phyloP scores from a whole-genome alignment of 2,329 filamentous ascomycete species.

The Exophiala viscosa region DNA sequence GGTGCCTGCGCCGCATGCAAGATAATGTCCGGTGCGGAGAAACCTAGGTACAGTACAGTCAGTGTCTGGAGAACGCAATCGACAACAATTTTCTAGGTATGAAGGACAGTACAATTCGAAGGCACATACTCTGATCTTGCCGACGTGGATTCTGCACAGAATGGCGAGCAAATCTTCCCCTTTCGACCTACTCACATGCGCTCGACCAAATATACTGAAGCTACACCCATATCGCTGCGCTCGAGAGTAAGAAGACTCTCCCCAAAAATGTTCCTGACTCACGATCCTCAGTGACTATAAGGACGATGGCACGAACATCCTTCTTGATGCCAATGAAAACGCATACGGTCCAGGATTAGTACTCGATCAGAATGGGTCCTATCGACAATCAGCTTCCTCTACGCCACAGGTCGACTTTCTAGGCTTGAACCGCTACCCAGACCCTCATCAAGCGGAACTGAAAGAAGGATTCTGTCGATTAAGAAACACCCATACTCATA shows the following conservation, averaged over 20 bases:
- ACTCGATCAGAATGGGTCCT: conserved; percentile 42
- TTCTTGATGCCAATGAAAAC: conserved; percentile 98
- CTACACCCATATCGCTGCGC: conserved; percentile 78
- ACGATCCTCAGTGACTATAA: conserved; percentile 78
- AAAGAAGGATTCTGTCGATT: conserved; percentile 84
- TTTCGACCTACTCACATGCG: conserved; percentile 71
- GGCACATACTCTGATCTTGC: not conserved
- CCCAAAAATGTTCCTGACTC: conserved; percentile 29
- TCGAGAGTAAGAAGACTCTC: conserved; percentile 60
- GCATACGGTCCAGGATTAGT: conserved; percentile 80
- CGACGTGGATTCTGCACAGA: not conserved
- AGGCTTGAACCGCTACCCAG: conserved; percentile 88
- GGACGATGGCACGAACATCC: conserved; percentile 90
- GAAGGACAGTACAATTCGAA: too few relatives aligned
- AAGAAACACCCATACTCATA: conserved; percentile 81
- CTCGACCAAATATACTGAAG: conserved; percentile 70
- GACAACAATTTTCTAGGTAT: too few relatives aligned
- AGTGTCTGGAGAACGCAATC: too few relatives aligned
- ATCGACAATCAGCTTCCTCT: conserved; percentile 36
- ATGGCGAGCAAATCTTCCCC: conserved; percentile 40
- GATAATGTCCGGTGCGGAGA: too few relatives aligned
- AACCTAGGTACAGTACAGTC: too few relatives aligned
- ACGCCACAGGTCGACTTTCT: conserved; percentile 68
- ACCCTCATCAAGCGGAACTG: conserved; percentile 84
- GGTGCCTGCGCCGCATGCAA: too few relatives aligned